Evolutionary conservation across 2,329 filamentous ascomycete species (phyloP).

Genomic region (Stagonosporopsis chrysanthemi): DNA sequence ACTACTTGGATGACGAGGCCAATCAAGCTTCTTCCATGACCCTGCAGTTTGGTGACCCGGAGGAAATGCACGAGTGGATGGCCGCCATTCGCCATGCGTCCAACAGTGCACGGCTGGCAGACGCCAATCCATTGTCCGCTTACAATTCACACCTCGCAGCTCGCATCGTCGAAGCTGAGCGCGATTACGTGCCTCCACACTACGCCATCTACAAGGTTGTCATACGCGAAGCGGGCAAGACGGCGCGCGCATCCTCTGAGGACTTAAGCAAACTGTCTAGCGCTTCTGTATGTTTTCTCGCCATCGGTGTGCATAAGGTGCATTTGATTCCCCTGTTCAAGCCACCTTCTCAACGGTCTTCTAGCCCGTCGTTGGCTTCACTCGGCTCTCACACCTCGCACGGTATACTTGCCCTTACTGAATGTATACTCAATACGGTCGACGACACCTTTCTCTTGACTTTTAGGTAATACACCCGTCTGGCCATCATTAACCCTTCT

Average conservation of each 20-base stretch:
- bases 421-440: slow-evolving; percentile 64
- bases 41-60: slow-evolving; percentile 68
- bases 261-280: slow-evolving; percentile 68
- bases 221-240: slow-evolving; percentile 66
- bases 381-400: slow-evolving; percentile 62
- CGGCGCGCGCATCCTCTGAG: slow-evolving; percentile 66
- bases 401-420: slow-evolving; percentile 69
- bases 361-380: slow-evolving; percentile 62
- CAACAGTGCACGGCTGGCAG: slow-evolving; percentile 61
- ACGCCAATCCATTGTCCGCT: slow-evolving; percentile 62
- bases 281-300: slow-evolving; percentile 72
- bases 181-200: slow-evolving; percentile 72
- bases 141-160: slow-evolving; percentile 69
- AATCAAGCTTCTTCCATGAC: slow-evolving; percentile 68
- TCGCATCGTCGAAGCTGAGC: slow-evolving; percentile 68
- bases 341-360: slow-evolving; percentile 59
- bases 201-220: slow-evolving; percentile 75
- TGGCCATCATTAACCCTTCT: slow-evolving; percentile 6
- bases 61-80: slow-evolving; percentile 72
- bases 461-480: slow-evolving; percentile 58
- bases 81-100: slow-evolving; percentile 67
- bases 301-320: slow-evolving; percentile 72
- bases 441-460: slow-evolving; percentile 73
- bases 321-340: slow-evolving; percentile 73
- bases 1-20: slow-evolving; percentile 71